Evolutionary conservation across 345 rosid species (phyloP).

Genomic region (Mallotus nudiflorus): DNA sequence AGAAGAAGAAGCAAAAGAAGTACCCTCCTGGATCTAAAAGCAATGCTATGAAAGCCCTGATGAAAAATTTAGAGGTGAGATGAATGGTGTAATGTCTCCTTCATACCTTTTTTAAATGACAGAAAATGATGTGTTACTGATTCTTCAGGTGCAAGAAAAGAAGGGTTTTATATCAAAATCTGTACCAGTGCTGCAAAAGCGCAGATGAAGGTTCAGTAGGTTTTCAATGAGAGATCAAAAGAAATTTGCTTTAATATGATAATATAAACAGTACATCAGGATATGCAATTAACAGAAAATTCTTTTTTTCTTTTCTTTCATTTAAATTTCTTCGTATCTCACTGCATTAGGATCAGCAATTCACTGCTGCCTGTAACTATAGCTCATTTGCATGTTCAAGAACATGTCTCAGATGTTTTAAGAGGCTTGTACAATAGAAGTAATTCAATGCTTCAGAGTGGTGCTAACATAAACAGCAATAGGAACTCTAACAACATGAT

Average conservation of each 20-base stretch:
- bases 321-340: no score
- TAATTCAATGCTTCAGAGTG: constrained; percentile 13
- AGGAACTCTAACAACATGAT: constrained; percentile 40
- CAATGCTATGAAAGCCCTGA: constrained; percentile 24
- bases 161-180: constrained; percentile 29
- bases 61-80: constrained; percentile 38
- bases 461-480: constrained; percentile 37
- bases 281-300: no score
- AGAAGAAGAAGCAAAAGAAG: no score
- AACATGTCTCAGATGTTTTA: no score
- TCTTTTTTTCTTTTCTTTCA: no score
- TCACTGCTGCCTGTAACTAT: no score
- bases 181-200: constrained; percentile 22
- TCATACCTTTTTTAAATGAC: background rate
- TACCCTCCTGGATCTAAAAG: constrained; percentile 16
- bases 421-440: constrained; percentile 5
- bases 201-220: constrained; percentile 16
- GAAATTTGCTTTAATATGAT: no score
- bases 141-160: constrained; percentile 38
- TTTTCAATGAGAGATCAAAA: no score
- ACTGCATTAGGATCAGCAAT: no score
- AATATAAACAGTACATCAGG: no score
- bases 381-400: no score
- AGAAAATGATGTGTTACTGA: background rate
- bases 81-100: background rate